Evolutionary conservation across 2,329 filamentous ascomycete species (phyloP).

Genomic region (Metarhizium rileyi): DNA sequence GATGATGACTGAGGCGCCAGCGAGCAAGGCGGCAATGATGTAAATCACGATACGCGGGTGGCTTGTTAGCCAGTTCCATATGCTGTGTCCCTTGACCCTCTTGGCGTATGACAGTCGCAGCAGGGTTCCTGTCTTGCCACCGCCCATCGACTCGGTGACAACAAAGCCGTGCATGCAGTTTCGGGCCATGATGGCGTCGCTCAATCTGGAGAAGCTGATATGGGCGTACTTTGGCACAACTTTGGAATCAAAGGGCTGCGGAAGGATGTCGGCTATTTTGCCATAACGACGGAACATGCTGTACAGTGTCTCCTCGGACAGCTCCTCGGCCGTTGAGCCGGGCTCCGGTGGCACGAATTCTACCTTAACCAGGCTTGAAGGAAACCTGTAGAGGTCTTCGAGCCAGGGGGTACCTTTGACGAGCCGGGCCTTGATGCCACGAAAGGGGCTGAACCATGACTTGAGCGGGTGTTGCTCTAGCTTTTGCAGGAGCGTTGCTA

Average conservation of each 20-base stretch:
- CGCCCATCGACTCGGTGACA: slow-evolving; percentile 58
- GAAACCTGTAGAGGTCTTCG: slow-evolving; percentile 80
- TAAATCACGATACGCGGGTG: slow-evolving; percentile 88
- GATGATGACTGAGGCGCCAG: slow-evolving; percentile 72
- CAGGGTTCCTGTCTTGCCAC: slow-evolving; percentile 65
- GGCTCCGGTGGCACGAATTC: slow-evolving; percentile 72
- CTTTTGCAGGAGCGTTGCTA: slow-evolving; percentile 47
- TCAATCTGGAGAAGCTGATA: slow-evolving; percentile 63
- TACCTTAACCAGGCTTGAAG: slow-evolving; percentile 64
- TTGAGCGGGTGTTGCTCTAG: slow-evolving; percentile 63
- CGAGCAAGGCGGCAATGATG: slow-evolving; percentile 67
- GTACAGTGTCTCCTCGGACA: slow-evolving; percentile 82
- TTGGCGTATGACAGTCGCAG: slow-evolving; percentile 78
- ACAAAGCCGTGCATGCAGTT: slow-evolving; percentile 86
- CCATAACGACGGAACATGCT: slow-evolving; percentile 82
- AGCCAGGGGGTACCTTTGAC: slow-evolving; percentile 87
- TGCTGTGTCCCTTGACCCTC: slow-evolving; percentile 64
- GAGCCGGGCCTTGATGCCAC: slow-evolving; percentile 56
- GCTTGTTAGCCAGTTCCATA: slow-evolving; percentile 77
- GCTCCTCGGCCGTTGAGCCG: slow-evolving; percentile 62
- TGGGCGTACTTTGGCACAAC: slow-evolving; percentile 69
- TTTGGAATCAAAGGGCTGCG: slow-evolving; percentile 80
- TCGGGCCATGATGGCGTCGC: slow-evolving; percentile 76
- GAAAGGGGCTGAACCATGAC: slow-evolving; percentile 85
- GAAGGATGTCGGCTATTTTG: slow-evolving; percentile 76